Base-by-base conservation (phyloP, 768 basidiomycete genomes). In the Pholiota conissans region DNA sequence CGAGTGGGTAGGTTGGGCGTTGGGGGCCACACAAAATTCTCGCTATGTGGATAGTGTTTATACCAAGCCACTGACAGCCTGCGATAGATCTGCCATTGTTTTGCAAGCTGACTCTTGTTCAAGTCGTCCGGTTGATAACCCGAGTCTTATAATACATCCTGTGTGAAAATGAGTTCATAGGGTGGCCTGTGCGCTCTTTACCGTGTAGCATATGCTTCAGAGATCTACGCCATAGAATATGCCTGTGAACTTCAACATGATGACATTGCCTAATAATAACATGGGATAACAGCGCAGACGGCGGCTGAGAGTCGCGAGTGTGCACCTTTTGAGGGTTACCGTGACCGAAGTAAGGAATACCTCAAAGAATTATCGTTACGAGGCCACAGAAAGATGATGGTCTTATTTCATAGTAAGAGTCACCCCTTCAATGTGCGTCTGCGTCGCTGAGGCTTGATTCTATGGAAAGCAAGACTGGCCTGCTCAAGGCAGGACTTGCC, bases 51-150 rank as follows among this genome's bases (percentile, higher is more conserved):
- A 45, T 45, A 45, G 22, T 22, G 20, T 22, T 24, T 45, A 22
- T n/a, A n/a, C n/a, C n/a, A n/a, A n/a, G n/a, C n/a, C n/a, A 45
- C 42, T 45, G 42, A 45, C 42, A 45, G 42, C 42, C 42, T 45
- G 42, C 22, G 42, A 45, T 45, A 45, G 42, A 45, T n/a, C n/a
- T 22, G 42, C 42, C 7, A 7, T 18, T 22, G 13, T 18, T 45
- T 45, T 45, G 20, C 42, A 8, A 4, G 22, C n/a, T 22, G 6
- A 11, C 18, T 45, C 11, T 45, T 45, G 42, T 6, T 13, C 13
- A 13, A 32, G 30, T 24, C 20, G 20, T 45, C 42, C 42, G 42
- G 18, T n/a, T 18, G 42, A 45, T n/a, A 1, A n/a, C 22, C 18
- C 1, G 3, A 20, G 2, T 45, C 2, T 22, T 24, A 45, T 5